Evolutionary conservation across 2,329 filamentous ascomycete genomes (phyloP).

Genomic region (Aspergillus tubingensis): DNA sequence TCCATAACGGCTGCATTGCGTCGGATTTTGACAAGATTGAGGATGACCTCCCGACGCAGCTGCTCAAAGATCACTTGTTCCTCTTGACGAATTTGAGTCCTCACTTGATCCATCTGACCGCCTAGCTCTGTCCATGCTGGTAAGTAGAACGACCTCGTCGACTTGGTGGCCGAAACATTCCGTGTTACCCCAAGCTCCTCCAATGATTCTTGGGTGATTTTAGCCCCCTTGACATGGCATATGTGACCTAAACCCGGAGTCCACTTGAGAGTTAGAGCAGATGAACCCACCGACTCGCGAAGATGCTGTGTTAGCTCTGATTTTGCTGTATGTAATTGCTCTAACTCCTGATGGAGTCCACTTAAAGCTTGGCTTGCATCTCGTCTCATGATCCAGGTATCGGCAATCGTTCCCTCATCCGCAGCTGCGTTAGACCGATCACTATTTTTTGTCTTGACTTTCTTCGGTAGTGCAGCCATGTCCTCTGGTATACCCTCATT

Average conservation of each 20-base stretch:
- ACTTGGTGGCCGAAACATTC: slow-evolving; percentile 77
- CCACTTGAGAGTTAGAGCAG: slow-evolving; percentile 78
- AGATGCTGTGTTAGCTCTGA: slow-evolving; percentile 61
- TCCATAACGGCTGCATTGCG: slow-evolving; percentile 90
- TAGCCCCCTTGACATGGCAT: slow-evolving; percentile 79
- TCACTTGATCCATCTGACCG: slow-evolving; percentile 73
- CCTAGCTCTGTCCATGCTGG: slow-evolving; percentile 83
- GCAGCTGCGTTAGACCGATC: slow-evolving; percentile 30
- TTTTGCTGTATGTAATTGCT: slow-evolving; percentile 63
- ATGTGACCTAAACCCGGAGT: slow-evolving; percentile 85
- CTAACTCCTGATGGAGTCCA: slow-evolving; percentile 68
- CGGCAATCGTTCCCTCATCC: slow-evolving; percentile 45
- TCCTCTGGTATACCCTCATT: slow-evolving; percentile 65
- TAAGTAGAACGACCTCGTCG: slow-evolving; percentile 80
- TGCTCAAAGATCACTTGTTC: slow-evolving; percentile 77
- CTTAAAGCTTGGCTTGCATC: slow-evolving; percentile 67
- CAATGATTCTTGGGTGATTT: slow-evolving; percentile 58
- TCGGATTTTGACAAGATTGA: slow-evolving; percentile 80
- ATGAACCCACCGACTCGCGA: slow-evolving; percentile 60
- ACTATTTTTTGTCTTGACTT: slow-evolving; percentile 33
- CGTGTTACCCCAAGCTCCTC: slow-evolving; percentile 48
- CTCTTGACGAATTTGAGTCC: slow-evolving; percentile 76
- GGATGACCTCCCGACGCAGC: slow-evolving; percentile 74
- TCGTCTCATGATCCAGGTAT: slow-evolving; percentile 65
- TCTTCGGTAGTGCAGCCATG: slow-evolving; percentile 58